phyloP scores from a whole-genome alignment of 2,329 filamentous ascomycete species.

The Anisogramma anomala region DNA sequence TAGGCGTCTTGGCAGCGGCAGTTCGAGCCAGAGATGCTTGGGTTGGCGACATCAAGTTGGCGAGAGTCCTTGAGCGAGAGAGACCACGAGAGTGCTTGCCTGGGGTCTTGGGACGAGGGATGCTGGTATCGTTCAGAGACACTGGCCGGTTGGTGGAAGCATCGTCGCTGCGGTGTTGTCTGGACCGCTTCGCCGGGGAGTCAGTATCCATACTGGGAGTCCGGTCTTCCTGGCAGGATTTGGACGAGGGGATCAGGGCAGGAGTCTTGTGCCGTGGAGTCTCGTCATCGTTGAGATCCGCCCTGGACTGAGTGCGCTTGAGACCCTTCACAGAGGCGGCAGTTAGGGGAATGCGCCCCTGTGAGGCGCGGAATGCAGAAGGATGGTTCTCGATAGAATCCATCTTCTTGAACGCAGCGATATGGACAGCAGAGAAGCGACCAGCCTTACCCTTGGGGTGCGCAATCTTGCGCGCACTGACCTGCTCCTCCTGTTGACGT shows the following conservation, averaged over 20 bases:
- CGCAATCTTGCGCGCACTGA: constrained; percentile 58
- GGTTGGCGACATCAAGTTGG: constrained; percentile 63
- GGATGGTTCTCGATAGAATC: constrained; percentile 84
- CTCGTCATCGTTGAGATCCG: constrained; percentile 49
- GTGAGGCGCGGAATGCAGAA: constrained; percentile 59
- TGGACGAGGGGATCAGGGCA: constrained; percentile 23
- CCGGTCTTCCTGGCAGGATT: constrained; percentile 21
- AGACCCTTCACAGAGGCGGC: constrained; percentile 27
- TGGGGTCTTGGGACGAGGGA: constrained; percentile 37
- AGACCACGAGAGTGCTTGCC: constrained; percentile 27
- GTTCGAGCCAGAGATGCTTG: constrained; percentile 59
- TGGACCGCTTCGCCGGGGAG: constrained; percentile 56
- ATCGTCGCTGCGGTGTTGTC: constrained; percentile 57
- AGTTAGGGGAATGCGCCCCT: constrained; percentile 38
- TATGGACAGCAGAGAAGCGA: constrained; percentile 76
- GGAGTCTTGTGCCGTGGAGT: constrained; percentile 31
- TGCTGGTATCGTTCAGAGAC: constrained; percentile 39
- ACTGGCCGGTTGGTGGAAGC: constrained; percentile 51
- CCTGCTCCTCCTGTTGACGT: constrained; percentile 28
- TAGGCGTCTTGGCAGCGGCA: constrained; percentile 40
- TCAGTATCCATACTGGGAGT: constrained; percentile 21
- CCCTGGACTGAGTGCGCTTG: constrained; percentile 41
- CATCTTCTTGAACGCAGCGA: constrained; percentile 92
- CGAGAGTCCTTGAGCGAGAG: constrained; percentile 35
- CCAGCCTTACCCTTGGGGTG: constrained; percentile 65